Percentiles rank a stretch among this genome's conserved stretches.
Evolutionary conservation across 2,329 filamentous ascomycete genomes (phyloP).

Genomic region (Hymenoscyphus infarciens): DNA sequence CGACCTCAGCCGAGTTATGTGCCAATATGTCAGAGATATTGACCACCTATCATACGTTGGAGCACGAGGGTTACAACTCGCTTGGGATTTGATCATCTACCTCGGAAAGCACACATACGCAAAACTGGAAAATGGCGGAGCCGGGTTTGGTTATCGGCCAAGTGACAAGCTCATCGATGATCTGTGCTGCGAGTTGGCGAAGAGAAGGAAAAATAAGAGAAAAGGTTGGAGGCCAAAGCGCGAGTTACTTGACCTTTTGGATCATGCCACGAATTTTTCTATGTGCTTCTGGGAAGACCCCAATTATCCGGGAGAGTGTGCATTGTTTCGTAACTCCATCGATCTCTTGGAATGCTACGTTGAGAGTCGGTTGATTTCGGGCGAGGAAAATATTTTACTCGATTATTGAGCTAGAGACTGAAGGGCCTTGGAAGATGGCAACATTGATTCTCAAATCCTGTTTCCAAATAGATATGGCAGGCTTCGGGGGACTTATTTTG

Average conservation of each 20-base stretch:
- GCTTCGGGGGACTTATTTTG: too few species aligned
- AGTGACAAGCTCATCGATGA: background rate
- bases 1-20: background rate
- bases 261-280: background rate
- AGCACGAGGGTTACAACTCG: background rate
- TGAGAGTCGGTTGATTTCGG: background rate
- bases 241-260: background rate
- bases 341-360: background rate
- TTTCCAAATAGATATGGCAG: too few species aligned
- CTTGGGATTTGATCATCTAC: background rate
- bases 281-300: background rate
- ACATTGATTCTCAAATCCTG: too few species aligned
- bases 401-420: background rate
- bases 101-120: background rate
- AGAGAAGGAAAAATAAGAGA: background rate
- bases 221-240: background rate
- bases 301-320: background rate
- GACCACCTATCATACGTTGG: background rate
- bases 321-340: background rate
- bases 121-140: background rate
- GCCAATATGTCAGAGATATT: background rate
- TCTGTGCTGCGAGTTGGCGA: background rate
- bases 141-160: background rate
- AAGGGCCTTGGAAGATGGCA: too few species aligned
- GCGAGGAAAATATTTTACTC: background rate